phyloP scores from a whole-genome alignment of 495 filamentous ascomycete genomes.

The Aspergillus diversus region DNA sequence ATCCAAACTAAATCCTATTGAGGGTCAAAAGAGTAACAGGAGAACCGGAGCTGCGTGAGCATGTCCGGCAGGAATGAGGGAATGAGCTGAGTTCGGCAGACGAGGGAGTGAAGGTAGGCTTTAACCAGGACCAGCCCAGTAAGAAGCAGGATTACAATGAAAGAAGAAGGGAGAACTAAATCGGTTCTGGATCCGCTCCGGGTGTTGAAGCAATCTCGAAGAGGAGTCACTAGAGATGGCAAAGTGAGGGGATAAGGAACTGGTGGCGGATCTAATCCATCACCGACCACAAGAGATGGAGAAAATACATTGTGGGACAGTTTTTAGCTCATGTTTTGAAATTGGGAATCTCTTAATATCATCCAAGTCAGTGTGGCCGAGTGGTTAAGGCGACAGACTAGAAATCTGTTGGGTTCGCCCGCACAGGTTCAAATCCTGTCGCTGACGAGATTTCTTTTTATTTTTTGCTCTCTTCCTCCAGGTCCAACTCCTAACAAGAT shows the following conservation, averaged over 20 bases:
- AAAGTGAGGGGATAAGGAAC: slow-evolving; percentile 1
- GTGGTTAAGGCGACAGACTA: no score
- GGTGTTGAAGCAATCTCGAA: slow-evolving; percentile 4
- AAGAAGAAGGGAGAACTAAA: slow-evolving; percentile 19
- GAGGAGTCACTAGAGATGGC: background rate
- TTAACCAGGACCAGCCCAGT: slow-evolving; percentile 45
- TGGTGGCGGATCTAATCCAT: background rate
- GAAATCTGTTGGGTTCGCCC: no score
- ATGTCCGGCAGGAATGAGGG: slow-evolving; percentile 21
- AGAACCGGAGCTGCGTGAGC: slow-evolving; percentile 18
- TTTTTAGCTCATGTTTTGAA: no score
- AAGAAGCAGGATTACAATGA: slow-evolving; percentile 20
- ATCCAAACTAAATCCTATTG: slow-evolving; percentile 10
- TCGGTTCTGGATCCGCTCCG: slow-evolving; percentile 10
- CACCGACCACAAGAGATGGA: no score
- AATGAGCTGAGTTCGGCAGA: slow-evolving; percentile 17
- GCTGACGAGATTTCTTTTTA: no score
- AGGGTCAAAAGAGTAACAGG: slow-evolving; percentile 12
- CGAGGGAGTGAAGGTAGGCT: slow-evolving; percentile 19
- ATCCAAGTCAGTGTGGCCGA: no score
- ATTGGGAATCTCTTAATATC: no score
- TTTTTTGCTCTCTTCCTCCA: no score
- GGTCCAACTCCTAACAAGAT: no score
- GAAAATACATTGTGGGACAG: no score
- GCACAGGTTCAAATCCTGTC: no score